Evolutionary conservation across 2,329 filamentous ascomycete species (phyloP).

Genomic region (Bipolaris cookei): DNA sequence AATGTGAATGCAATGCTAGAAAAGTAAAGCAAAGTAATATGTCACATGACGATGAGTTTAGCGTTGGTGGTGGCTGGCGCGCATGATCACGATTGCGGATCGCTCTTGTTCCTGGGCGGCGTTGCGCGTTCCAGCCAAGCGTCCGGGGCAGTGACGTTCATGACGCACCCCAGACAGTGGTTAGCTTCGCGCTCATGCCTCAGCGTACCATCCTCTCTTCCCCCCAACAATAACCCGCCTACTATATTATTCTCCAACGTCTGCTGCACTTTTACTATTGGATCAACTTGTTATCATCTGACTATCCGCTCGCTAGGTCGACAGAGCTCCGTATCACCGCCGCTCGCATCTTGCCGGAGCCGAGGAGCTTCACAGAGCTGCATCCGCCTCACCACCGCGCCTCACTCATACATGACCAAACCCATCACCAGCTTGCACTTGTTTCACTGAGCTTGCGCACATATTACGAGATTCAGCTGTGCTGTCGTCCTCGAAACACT

Average conservation of each 20-base stretch:
- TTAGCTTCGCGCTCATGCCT: conserved; percentile 19
- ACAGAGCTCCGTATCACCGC: background rate
- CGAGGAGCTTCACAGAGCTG: conserved; percentile 14
- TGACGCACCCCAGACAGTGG: conserved; percentile 18
- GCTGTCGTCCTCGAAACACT: background rate
- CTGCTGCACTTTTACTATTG: background rate
- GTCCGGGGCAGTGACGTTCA: conserved; percentile 26
- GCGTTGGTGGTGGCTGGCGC: conserved; percentile 9
- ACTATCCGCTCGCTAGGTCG: conserved; percentile 1
- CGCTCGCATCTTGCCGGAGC: background rate
- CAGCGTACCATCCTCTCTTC: conserved; percentile 8
- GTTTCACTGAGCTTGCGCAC: background rate
- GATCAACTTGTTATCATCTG: background rate
- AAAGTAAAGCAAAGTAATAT: background rate
- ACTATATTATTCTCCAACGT: background rate
- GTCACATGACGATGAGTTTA: background rate
- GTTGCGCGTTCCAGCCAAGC: conserved; percentile 15
- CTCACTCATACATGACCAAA: background rate
- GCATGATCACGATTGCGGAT: conserved; percentile 18
- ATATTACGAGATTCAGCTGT: background rate
- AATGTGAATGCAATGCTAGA: no score
- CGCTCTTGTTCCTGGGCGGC: conserved; percentile 23
- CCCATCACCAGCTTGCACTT: background rate
- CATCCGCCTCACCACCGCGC: conserved; percentile 23
- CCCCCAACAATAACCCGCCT: background rate